phyloP scores from a whole-genome alignment of 2,329 filamentous ascomycete species.

The Fusarium mundagurra region DNA sequence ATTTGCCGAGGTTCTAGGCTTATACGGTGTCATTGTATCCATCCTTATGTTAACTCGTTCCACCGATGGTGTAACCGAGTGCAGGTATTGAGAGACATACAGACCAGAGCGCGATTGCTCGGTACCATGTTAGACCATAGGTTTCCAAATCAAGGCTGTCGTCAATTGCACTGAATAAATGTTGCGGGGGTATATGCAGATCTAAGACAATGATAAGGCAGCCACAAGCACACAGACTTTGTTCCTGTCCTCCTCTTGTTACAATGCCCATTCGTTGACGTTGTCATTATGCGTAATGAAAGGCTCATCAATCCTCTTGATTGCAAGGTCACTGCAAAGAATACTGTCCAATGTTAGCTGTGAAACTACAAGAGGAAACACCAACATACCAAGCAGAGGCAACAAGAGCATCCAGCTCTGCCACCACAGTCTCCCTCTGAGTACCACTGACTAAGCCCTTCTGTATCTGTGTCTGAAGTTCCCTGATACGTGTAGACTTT shows the following conservation, averaged over 20 bases:
- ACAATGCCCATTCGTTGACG: slow-evolving; percentile 81
- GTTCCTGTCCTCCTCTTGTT: slow-evolving; percentile 35
- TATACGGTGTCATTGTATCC: slow-evolving; percentile 59
- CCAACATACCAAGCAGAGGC: slow-evolving; percentile 82
- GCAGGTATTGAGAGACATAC: slow-evolving; percentile 45
- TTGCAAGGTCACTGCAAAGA: slow-evolving; percentile 92
- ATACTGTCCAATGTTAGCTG: slow-evolving; percentile 66
- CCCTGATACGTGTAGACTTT: slow-evolving; percentile 81
- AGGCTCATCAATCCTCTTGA: slow-evolving; percentile 92
- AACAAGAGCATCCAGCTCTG: slow-evolving; percentile 90
- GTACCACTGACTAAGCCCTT: slow-evolving; percentile 76
- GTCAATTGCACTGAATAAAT: slow-evolving; percentile 25
- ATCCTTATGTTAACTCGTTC: slow-evolving; percentile 60
- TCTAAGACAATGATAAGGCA: slow-evolving; percentile 39
- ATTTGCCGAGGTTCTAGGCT: slow-evolving; percentile 57
- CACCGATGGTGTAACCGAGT: slow-evolving; percentile 50
- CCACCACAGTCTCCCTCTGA: slow-evolving; percentile 83
- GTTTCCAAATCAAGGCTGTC: not conserved
- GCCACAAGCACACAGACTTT: slow-evolving; percentile 22
- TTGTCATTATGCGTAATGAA: slow-evolving; percentile 82
- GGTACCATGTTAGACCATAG: not conserved
- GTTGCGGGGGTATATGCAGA: slow-evolving; percentile 42
- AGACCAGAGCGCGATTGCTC: not conserved
- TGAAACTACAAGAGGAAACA: not conserved
- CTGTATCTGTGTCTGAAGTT: slow-evolving; percentile 85